These are phyloP conservation scores for Trametes elegans DNA, from an alignment of 768 basidiomycete genomes.

Conservation along the genomic window DNA sequence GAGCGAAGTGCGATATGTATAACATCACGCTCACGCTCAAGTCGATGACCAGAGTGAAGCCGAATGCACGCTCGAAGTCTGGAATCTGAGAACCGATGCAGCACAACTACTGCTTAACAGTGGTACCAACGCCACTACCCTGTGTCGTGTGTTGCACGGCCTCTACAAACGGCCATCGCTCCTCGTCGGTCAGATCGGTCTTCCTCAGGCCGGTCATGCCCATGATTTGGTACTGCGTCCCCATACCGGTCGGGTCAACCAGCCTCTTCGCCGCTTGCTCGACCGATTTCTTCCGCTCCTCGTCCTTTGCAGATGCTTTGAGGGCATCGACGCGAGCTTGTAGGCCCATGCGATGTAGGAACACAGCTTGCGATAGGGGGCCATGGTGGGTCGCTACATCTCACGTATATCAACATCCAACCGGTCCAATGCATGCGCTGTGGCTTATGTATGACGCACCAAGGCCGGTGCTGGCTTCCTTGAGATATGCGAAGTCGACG, in stretches of 20 bases:
- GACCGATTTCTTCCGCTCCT: slow-evolving; percentile 54
- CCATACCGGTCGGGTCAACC: slow-evolving; percentile 85
- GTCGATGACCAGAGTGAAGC: no score
- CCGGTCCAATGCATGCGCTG: no score
- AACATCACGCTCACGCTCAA: no score
- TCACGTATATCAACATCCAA: not conserved
- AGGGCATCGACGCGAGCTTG: slow-evolving; percentile 62
- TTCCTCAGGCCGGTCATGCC: slow-evolving; percentile 42
- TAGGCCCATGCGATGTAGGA: slow-evolving; percentile 80
- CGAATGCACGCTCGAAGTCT: no score
- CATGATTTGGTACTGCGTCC: slow-evolving; percentile 80
- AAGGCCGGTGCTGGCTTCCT: slow-evolving; percentile 66
- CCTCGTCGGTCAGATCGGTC: slow-evolving; percentile 11
- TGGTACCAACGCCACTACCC: not conserved
- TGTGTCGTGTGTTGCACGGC: not conserved
- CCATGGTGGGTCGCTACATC: slow-evolving; percentile 51
- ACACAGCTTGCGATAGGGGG: slow-evolving; percentile 71
- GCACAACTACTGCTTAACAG: not conserved
- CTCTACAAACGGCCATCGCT: slow-evolving; percentile 26
- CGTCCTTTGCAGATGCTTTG: slow-evolving; percentile 44
- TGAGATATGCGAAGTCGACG: slow-evolving; percentile 90
- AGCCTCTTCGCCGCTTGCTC: slow-evolving; percentile 62
- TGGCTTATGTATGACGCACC: slow-evolving; percentile 53
- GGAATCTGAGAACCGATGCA: no score
- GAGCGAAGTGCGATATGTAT: no score